Evolutionary conservation across 139 green algal species (phyloP).

Genomic region (Chlorella sp.): DNA sequence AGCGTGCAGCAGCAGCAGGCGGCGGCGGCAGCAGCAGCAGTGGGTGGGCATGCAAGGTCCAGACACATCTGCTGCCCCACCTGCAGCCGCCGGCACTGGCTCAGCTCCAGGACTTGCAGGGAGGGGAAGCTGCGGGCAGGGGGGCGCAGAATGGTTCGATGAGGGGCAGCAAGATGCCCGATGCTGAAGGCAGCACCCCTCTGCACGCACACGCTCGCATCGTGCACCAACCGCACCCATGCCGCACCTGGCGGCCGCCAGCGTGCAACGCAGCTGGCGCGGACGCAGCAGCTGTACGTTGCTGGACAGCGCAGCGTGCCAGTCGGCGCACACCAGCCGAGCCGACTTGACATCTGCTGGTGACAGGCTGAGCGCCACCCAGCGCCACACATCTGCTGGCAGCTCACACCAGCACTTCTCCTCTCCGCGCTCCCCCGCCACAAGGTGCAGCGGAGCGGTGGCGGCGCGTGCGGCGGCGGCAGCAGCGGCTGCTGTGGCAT

Average conservation of each 20-base stretch:
- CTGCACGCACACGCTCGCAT: no score
- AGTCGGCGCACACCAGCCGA: slow-evolving; percentile 45
- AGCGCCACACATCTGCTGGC: slow-evolving; percentile 33
- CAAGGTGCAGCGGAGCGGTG: neutral
- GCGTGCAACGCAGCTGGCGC: neutral
- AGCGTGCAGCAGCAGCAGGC: no score
- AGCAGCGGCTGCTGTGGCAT: neutral
- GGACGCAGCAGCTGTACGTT: slow-evolving; percentile 28
- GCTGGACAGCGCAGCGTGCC: slow-evolving; percentile 16
- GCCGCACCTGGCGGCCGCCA: slow-evolving; percentile 4
- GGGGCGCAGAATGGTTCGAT: no score
- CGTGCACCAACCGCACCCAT: no score
- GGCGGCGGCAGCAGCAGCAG: neutral
- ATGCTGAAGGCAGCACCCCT: no score
- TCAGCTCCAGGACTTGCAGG: slow-evolving; percentile 42
- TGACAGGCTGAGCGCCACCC: slow-evolving; percentile 24
- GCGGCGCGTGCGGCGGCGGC: neutral
- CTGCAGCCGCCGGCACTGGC: slow-evolving; percentile 12
- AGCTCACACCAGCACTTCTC: slow-evolving; percentile 26
- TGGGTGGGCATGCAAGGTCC: no score
- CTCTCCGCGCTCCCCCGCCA: neutral
- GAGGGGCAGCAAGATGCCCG: no score
- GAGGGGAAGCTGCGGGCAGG: slow-evolving; percentile 33
- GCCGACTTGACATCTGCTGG: slow-evolving; percentile 30
- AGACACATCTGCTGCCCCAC: no score